Base-by-base conservation (phyloP, 306 rosid genomes). In the Acacia acuminata region DNA sequence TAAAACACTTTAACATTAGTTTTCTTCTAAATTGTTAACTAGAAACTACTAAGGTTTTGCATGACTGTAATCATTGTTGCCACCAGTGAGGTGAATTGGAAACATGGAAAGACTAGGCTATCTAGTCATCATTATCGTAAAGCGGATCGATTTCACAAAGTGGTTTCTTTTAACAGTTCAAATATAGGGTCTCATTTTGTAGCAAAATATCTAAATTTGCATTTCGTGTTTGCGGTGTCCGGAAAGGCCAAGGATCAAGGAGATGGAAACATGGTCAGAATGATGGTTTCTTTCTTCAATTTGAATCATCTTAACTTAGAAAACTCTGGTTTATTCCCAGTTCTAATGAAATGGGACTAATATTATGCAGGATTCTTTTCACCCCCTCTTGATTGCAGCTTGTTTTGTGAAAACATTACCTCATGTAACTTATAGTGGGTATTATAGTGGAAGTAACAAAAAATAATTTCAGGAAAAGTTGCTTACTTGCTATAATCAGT, bases 281-380 rank as follows among this genome's bases (percentile, higher is more conserved):
- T 27, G 27, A 27, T 27, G 27, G 27, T 27, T 27, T 27, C 27
- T 27, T 27, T 27, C 1, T 27, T 27, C 27, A 27, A 27, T 27
- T 27, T 27, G 27, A 27, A 27, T 27, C 27, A 27, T 27, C 27
- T 27, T 27, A 27, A 27, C 27, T 27, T 27, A 27, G 27, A 27
- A 27, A 27, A 27, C 27, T 96, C 77, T 94, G 97, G 97, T 94
- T 96, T 83, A 85, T 96, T 27, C 27, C 27, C 27, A 27, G 94
- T 85, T 87, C 97, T 55, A 89, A 53, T 80, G 99, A 96, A 90
- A 84, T 90, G 83, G 98, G 98, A 47, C 94, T 85, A 82, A 91
- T 82, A 32, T 76, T 96, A 73, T 96, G 99, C 99, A 91, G 99
- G 99, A 94, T 73, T 89, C 61, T 87, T 79, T 82, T 82, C 74